A percentile compares a stretch with the other conserved stretches of the same genome.
These are phyloP conservation scores for Dioscorea zingiberensis DNA, from an alignment of 106 monocot species.

Conservation along the genomic window DNA sequence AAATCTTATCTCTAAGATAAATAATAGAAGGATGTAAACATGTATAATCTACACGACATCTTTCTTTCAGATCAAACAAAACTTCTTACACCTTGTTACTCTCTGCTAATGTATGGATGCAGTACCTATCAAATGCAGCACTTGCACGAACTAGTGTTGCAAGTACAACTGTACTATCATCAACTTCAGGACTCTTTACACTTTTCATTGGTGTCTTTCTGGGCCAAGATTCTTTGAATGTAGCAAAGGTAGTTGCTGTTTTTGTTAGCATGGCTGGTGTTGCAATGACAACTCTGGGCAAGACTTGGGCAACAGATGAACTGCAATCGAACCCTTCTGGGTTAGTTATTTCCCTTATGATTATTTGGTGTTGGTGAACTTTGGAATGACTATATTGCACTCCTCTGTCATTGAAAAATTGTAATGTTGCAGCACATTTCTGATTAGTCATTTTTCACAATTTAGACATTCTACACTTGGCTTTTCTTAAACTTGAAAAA, in stretches of 20 bases:
- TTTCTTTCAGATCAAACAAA: no score
- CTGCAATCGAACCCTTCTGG: conserved; percentile 48
- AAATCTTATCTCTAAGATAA: no score
- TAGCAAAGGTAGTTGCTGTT: conserved; percentile 85
- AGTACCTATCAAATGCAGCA: conserved; percentile 99
- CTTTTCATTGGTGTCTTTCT: conserved; percentile 82
- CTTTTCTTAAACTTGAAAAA: no score
- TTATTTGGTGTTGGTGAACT: conserved; percentile 1
- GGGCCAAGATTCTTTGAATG: conserved; percentile 76
- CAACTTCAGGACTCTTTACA: conserved; percentile 93
- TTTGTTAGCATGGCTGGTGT: conserved; percentile 97
- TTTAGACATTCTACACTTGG: no score
- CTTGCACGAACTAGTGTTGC: conserved; percentile 98
- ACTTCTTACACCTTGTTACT: neutral
- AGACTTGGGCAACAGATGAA: conserved; percentile 98
- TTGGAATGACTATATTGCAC: neutral
- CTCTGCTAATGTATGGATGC: conserved; percentile 14
- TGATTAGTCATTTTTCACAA: no score
- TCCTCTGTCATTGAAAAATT: neutral
- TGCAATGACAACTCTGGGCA: conserved; percentile 89
- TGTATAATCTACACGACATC: no score
- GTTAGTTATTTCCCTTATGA: conserved; percentile 29
- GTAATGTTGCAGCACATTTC: no score
- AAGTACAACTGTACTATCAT: conserved; percentile 93
- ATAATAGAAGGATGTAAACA: no score